Evolutionary conservation across 129 eudicot genomes (phyloP).

Genomic region (Oenanthe sinensis): DNA sequence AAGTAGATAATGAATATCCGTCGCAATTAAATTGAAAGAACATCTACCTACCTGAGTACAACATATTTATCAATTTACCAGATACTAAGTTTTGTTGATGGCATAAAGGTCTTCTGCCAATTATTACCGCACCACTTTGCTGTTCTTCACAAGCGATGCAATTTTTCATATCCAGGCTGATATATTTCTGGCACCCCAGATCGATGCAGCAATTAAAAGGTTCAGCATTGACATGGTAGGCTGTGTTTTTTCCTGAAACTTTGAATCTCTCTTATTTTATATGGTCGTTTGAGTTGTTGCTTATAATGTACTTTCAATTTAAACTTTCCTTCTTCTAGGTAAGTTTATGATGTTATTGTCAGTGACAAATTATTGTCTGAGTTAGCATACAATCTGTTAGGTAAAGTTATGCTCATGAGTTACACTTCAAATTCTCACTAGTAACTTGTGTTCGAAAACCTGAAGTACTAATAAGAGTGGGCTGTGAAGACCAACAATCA

Average conservation of each 20-base stretch:
- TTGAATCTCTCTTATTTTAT: background rate
- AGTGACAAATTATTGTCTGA: background rate
- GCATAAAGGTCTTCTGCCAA: background rate
- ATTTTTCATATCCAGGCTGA: constrained; percentile 54
- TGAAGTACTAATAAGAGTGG: background rate
- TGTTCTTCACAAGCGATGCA: background rate
- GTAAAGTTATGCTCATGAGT: background rate
- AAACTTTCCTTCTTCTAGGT: background rate
- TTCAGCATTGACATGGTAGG: constrained; percentile 61
- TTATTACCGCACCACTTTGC: background rate
- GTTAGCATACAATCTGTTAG: background rate
- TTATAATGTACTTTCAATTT: background rate
- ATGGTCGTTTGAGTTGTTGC: background rate
- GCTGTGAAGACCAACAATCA: background rate
- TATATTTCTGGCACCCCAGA: constrained; percentile 75
- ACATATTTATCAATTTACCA: background rate
- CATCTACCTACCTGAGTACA: background rate
- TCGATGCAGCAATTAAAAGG: constrained; percentile 51
- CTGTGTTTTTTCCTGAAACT: background rate
- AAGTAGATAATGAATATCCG: constrained; percentile 1
- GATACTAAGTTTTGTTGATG: background rate
- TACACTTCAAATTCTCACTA: background rate
- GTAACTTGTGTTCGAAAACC: background rate
- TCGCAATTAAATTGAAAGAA: background rate
- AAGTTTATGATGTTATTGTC: background rate